These are phyloP conservation scores for Termitomyces sp. DNA, from an alignment of 768 basidiomycete species.

Conservation along the genomic window DNA sequence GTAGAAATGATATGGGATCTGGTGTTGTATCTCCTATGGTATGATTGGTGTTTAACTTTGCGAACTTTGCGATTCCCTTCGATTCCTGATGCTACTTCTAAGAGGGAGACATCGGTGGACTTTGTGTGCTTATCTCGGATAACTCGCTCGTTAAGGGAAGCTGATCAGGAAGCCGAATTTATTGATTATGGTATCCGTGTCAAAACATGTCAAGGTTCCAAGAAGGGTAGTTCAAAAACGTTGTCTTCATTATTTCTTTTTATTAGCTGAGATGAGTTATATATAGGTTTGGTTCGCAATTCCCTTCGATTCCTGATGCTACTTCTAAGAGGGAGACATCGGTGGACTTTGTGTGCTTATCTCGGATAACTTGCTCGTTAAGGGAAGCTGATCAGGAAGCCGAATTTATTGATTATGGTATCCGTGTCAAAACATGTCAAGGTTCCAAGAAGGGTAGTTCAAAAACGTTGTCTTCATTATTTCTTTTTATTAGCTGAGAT, in stretches of 20 bases:
- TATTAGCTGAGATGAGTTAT: neutral
- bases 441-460: conserved; percentile 48
- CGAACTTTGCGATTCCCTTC: neutral
- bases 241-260: neutral
- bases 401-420: conserved; percentile 14
- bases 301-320: too few relatives aligned
- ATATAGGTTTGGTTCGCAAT: conserved; percentile 58
- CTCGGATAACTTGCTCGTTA: too few relatives aligned
- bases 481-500: neutral
- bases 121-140: conserved; percentile 47
- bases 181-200: conserved; percentile 34
- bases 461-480: neutral
- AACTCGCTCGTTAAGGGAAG: conserved; percentile 53
- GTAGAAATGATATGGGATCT: conserved; percentile 43
- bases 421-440: conserved; percentile 41
- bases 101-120: conserved; percentile 44
- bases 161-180: conserved; percentile 46
- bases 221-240: conserved; percentile 37
- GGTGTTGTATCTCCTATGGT: conserved; percentile 41
- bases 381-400: conserved; percentile 38
- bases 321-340: too few relatives aligned
- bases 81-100: conserved; percentile 32
- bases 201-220: conserved; percentile 48
- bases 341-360: too few relatives aligned
- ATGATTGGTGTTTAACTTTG: neutral